A percentile compares a stretch with the other conserved stretches of the same genome.
Evolutionary conservation across 2,329 filamentous ascomycete genomes (phyloP).

Genomic region (Colletotrichum sp.): DNA sequence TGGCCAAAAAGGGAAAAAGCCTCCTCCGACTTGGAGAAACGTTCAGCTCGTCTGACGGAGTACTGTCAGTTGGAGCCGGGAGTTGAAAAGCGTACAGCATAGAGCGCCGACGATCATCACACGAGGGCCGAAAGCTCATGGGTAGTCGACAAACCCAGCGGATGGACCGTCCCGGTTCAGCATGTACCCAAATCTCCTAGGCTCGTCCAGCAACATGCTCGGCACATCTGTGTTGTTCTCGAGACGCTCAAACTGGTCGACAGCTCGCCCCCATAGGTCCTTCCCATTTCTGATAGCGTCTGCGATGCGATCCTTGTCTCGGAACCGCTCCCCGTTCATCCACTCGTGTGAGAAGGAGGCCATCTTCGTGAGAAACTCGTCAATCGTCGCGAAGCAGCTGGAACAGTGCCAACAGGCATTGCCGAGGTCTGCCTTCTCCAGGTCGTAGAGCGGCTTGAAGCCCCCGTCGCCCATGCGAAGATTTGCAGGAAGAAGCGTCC

Average conservation of each 20-base stretch:
- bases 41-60: not conserved
- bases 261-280: constrained; percentile 59
- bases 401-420: constrained; percentile 68
- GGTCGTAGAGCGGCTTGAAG: constrained; percentile 10
- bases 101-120: not conserved
- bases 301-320: constrained; percentile 53
- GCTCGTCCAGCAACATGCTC: constrained; percentile 44
- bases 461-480: constrained; percentile 47
- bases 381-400: constrained; percentile 62
- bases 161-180: constrained; percentile 48
- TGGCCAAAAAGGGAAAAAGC: not conserved
- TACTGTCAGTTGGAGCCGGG: not conserved
- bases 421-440: constrained; percentile 36
- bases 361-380: constrained; percentile 61
- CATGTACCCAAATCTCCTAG: constrained; percentile 49
- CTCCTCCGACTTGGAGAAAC: not conserved
- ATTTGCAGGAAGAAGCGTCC: constrained; percentile 58
- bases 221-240: constrained; percentile 60
- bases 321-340: constrained; percentile 55
- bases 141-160: constrained; percentile 55
- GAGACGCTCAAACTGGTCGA: constrained; percentile 52
- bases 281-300: constrained; percentile 54
- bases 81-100: not conserved
- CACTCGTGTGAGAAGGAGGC: constrained; percentile 46
- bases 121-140: constrained; percentile 20